Percentiles rank a stretch among this genome's conserved stretches.
Evolutionary conservation across 2,329 filamentous ascomycete species (phyloP).

Genomic region (Alternaria rosae): DNA sequence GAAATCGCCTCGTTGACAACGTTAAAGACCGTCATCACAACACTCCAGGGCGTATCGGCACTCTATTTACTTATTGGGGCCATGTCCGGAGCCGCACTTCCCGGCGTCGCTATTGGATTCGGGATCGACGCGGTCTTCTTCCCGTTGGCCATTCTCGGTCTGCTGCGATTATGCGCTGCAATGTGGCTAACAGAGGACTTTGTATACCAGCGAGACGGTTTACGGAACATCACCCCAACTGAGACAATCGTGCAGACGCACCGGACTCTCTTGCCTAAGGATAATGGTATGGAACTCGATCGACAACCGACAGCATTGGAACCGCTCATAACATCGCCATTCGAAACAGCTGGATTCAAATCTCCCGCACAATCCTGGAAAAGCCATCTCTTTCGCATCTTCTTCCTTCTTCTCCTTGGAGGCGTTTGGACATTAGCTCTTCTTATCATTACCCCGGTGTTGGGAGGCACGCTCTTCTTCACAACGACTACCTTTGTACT

Average conservation of each 20-base stretch:
- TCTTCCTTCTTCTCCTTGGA: background rate
- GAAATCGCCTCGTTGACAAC: conserved; percentile 13
- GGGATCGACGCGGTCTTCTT: conserved; percentile 15
- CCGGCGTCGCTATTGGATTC: background rate
- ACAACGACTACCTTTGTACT: background rate
- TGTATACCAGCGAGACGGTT: conserved; percentile 4
- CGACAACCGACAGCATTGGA: background rate
- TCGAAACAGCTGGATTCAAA: background rate
- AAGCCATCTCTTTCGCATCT: background rate
- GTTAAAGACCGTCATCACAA: conserved; percentile 23
- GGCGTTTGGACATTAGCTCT: background rate
- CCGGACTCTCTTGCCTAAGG: background rate
- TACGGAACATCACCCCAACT: background rate
- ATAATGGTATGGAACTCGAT: background rate
- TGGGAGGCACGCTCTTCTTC: background rate
- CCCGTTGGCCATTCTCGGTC: conserved; percentile 19
- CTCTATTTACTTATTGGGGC: conserved; percentile 13
- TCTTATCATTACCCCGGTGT: background rate
- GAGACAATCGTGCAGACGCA: background rate
- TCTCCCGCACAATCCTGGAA: background rate
- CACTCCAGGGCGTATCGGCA: conserved; percentile 21
- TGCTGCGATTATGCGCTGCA: conserved; percentile 20
- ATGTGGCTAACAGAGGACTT: conserved; percentile 25
- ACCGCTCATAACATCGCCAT: background rate
- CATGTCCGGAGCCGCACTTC: background rate